Base-by-base conservation (phyloP, 331 rosid genomes). In the Malus hybrid region DNA sequence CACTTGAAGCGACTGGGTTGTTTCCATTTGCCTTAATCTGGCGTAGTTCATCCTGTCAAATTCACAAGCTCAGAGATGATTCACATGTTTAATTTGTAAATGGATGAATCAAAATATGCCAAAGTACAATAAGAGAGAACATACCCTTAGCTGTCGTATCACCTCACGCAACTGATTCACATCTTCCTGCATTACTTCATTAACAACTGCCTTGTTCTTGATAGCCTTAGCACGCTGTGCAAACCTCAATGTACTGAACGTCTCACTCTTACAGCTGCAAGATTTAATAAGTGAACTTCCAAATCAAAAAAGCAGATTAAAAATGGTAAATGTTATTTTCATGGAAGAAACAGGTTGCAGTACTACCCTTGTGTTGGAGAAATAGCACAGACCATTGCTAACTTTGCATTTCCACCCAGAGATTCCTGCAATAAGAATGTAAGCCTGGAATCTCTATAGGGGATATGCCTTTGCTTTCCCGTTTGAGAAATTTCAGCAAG, bases 311-410 rank as follows among this genome's bases (percentile, higher is more conserved):
- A 22, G 39, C 77, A 52, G 72, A 74, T 8, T 52, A 18, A 59
- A 60, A 70, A 79, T 50, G 34, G 16, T 65, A 63, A 46, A 52
- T 18, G 33, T 7, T 46, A 54, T 29, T 34, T 20, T 36, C 13
- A 15, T 12, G 50, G 67, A 79, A 79, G 64, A 31, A 77, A 44
- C 28, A 69, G 72, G 52, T 75, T 72, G 66, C 72, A 61, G 52
- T 15, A 71, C 80, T 77, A 95, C 99, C 98, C 89, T 71, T 90
- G 96, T 24, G 97, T 85, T 24, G 97, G 99, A 65, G 99, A 95
- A 80, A 95, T 86, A 82, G 99, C 98, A 87, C 99, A 95, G 75
- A 95, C 91, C 99, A 95, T 92, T 20, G 98, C 99, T 78, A 95
- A 83, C 76, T 92, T 95, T 57, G 98, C 98, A 90, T 95, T 95